phyloP scores from a whole-genome alignment of 1,139 yeast genomes.

The Debaryomyces fabryi region DNA sequence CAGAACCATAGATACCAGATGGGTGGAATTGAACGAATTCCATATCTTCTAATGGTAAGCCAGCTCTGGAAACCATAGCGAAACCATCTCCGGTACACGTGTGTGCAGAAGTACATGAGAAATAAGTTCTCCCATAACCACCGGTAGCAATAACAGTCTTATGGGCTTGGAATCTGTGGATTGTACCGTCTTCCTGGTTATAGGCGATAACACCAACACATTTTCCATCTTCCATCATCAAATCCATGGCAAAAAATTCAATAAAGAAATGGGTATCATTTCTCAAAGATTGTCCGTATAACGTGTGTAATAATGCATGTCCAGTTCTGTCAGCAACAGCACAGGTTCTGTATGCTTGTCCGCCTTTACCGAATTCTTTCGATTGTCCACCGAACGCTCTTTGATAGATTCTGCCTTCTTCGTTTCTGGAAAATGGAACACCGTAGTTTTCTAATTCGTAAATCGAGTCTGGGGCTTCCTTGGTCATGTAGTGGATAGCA shows the following conservation, averaged over 20 bases:
- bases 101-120: constrained; percentile 98
- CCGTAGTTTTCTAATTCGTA: constrained; percentile 98
- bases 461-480: constrained; percentile 95
- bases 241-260: constrained; percentile 94
- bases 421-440: constrained; percentile 97
- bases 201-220: constrained; percentile 97
- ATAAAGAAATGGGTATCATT: constrained; percentile 98
- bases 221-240: constrained; percentile 93
- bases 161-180: constrained; percentile 97
- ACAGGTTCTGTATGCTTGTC: constrained; percentile 99
- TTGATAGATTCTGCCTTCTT: constrained; percentile 95
- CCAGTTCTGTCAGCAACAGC: constrained; percentile 99
- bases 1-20: constrained; percentile 98
- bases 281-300: constrained; percentile 94
- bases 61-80: constrained; percentile 99
- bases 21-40: constrained; percentile 99
- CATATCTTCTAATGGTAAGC: constrained; percentile 95
- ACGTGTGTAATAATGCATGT: constrained; percentile 92
- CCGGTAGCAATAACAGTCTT: constrained; percentile 97
- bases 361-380: constrained; percentile 94
- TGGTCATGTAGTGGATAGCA: constrained; percentile 98
- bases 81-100: constrained; percentile 99
- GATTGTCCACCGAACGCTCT: constrained; percentile 99
- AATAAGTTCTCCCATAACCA: constrained; percentile 98
- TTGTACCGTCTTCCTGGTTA: constrained; percentile 98